These are phyloP conservation scores for Phaseolus coccineus DNA, from an alignment of 331 rosid species.

Conservation along the genomic window DNA sequence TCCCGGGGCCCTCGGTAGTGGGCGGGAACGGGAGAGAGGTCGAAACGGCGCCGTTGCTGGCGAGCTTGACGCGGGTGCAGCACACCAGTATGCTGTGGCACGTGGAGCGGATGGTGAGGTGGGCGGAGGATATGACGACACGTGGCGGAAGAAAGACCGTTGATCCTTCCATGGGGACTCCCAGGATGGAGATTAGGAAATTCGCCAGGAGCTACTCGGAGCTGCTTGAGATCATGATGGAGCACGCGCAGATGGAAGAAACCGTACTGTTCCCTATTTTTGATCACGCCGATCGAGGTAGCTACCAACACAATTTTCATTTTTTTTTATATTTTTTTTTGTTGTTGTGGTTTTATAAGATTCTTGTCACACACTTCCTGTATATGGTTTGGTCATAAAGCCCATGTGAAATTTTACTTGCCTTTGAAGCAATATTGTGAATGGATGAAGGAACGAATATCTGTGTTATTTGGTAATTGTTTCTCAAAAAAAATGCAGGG, in stretches of 20 bases:
- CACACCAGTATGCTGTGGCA: slow-evolving; percentile 79
- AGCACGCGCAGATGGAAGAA: slow-evolving; percentile 95
- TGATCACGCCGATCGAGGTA: slow-evolving; percentile 83
- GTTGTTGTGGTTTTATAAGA: neutral
- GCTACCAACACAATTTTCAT: neutral
- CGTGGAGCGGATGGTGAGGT: slow-evolving; percentile 72
- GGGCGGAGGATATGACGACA: slow-evolving; percentile 75
- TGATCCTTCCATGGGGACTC: slow-evolving; percentile 76
- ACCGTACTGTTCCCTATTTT: slow-evolving; percentile 76
- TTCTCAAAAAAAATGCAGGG: slow-evolving; percentile 50
- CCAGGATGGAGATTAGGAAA: slow-evolving; percentile 81
- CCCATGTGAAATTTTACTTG: slow-evolving; percentile 41
- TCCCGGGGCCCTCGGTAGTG: slow-evolving; percentile 57
- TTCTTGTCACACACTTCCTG: neutral
- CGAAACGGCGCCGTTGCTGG: slow-evolving; percentile 60
- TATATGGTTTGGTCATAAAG: neutral
- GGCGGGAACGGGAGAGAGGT: slow-evolving; percentile 37
- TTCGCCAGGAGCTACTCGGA: slow-evolving; percentile 79
- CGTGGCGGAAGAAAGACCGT: slow-evolving; percentile 73
- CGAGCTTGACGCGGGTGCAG: slow-evolving; percentile 63
- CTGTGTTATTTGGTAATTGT: neutral
- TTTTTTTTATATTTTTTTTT: no score
- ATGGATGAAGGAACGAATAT: slow-evolving; percentile 1
- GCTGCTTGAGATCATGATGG: slow-evolving; percentile 79
- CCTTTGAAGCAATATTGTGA: slow-evolving; percentile 43